Base-by-base conservation (phyloP, 495 filamentous ascomycete species). In the Aspergillus baeticus region DNA sequence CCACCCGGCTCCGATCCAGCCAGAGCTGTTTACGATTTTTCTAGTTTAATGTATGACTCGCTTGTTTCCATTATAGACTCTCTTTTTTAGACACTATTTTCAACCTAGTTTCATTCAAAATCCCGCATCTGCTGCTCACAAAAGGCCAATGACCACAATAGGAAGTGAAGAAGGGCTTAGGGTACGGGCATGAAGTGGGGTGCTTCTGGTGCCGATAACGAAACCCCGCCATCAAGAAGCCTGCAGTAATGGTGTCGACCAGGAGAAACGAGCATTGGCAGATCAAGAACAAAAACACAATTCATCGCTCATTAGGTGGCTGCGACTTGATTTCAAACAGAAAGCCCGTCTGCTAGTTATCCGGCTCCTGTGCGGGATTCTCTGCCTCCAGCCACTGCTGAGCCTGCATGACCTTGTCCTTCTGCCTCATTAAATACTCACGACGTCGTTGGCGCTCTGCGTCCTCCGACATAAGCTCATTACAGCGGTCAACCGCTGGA, bases 391-490 rank as follows among this genome's bases (percentile, higher is more conserved):
- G 59, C 63, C 71, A 75, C 21, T 73, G 49, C 26, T 75, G 75
- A 0, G 81, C 82, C 17, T 72, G 69, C 8, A 58, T 48, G 1
- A 86, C 59, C 20, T 74, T 79, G 18, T 68, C 67, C 21, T 74
- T 72, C 38, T 83, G 73, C 15, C 64, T 72, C 2, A 64, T 44
- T 0, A 86, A 57, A 5, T 63, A 49, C 3, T 54, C 41, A 0
- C 82, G 77, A 4, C 68, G 66, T 0, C 37, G 48, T 50, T 79
- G 75, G 2, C 77, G 69, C 20, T 73, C 69, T 0, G 75, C 69
- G 44, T 84, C 76, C 26, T 82, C 80, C 0, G 77, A 77, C 58
- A 86, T 74, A 0, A 84, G 71, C 10, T 72, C 39, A 6, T 67
- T 68, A 47, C 78, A 78, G 14, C 68, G 63, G 7, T 74, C 66